phyloP scores from a whole-genome alignment of 257 asterid genomes.

The Jasminum sambac region DNA sequence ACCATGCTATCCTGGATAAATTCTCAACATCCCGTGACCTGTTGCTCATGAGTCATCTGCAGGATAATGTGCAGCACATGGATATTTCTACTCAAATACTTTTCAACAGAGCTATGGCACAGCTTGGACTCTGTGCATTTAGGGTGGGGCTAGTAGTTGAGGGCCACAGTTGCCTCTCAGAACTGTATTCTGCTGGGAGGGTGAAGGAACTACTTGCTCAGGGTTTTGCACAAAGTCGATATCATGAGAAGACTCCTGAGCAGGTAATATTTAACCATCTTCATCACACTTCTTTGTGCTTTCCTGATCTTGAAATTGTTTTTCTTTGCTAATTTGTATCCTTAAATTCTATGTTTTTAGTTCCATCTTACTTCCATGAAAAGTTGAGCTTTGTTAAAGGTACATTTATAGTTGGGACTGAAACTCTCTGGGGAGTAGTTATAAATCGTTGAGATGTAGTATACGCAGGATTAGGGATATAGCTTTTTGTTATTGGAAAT shows the following conservation, averaged over 20 bases:
- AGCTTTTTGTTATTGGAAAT: neutral
- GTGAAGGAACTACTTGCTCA: conserved; percentile 96
- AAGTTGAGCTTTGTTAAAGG: neutral
- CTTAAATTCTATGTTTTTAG: neutral
- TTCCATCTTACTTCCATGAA: neutral
- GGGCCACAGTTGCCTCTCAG: conserved; percentile 80
- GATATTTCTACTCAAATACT: conserved; percentile 93
- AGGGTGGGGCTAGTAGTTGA: conserved; percentile 78
- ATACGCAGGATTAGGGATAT: neutral
- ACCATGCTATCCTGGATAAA: conserved; percentile 85
- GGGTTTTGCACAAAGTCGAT: conserved; percentile 91
- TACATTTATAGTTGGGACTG: neutral
- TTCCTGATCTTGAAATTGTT: neutral
- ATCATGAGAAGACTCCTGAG: conserved; percentile 96
- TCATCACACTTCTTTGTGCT: neutral
- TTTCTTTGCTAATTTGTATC: neutral
- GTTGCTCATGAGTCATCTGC: conserved; percentile 96
- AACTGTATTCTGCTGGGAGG: conserved; percentile 89
- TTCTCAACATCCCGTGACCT: conserved; percentile 83
- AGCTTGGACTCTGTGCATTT: conserved; percentile 90
- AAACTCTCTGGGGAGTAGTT: neutral
- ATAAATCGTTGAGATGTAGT: neutral
- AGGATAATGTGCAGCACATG: conserved; percentile 93
- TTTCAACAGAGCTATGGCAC: conserved; percentile 94
- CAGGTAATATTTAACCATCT: conserved; percentile 52